Base-by-base conservation (phyloP, 2,329 filamentous ascomycete genomes). In the Cladosporium velox region DNA sequence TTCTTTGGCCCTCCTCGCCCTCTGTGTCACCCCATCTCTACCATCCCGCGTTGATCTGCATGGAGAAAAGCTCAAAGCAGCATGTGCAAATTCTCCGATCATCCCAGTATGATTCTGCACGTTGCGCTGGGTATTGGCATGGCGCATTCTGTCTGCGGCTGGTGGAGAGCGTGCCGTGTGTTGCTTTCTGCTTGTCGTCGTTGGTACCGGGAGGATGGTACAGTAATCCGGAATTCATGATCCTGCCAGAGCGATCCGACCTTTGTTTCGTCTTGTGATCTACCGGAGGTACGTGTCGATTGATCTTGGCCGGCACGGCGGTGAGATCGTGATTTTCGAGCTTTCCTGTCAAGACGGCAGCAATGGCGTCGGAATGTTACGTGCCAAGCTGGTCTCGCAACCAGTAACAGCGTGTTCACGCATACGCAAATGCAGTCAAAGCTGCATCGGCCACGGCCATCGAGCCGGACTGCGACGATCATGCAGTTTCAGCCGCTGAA, bases 51-150 rank as follows among this genome's bases (percentile, higher is more conserved):
- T 47, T n/a, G 41, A 47, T 47, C 41, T 47, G 41, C 41, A 47
- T 47, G 41, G 41, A 21, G 41, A 24, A 47, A 21, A 2, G 41
- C 41, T 47, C 41, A 47, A 47, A 47, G 41, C 41, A 47, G 41
- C 41, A 47, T 47, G 41, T 47, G 41, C 41, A 47, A 47, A 47
- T 47, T 47, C 41, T 47, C 41, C 41, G 41, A 12, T n/a, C 38
- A 44, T 21, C 41, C 41, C 41, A 47, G n/a, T 21, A n/a, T 11
- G n/a, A 54, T 54, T 26, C 41, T 47, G 41, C 41, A 47, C 41
- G 30, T 21, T 35, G n/a, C 30, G 30, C 26, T 44, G 35, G 38
- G 59, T 51, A 61, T 61, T 61, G 59, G 59, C 59, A 61, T 61
- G 59, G 59, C 59, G 59, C 59, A 61, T 61, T 44, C 38, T 44